Base-by-base conservation (phyloP, 441 rosid species). In the Adansonia madagascariensis region DNA sequence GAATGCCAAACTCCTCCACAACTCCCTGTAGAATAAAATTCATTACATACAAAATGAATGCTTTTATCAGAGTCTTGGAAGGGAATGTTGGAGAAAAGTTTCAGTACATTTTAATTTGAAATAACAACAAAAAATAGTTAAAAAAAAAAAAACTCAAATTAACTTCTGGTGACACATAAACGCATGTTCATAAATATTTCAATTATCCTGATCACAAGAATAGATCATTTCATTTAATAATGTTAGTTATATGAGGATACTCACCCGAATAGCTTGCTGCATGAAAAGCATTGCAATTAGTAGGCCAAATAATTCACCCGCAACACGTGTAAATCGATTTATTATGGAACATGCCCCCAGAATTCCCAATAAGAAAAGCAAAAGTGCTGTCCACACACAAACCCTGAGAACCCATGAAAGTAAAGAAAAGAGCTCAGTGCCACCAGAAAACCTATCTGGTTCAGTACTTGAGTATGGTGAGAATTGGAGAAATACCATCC, bases 281-380 rank as follows among this genome's bases (percentile, higher is more conserved):
- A 90, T 92, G 80, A 92, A 92, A 66, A 92, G 92, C 91, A 92
- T 92, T 76, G 94, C 94, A 80, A 92, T 90, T 60, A 92, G 91
- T 78, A 92, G 87, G 71, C 97, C 97, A 82, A 92, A 92, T 60
- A 92, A 80, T 90, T 92, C 97, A 79, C 97, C 94, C 63, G 97
- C 94, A 77, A 92, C 15, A 44, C 97, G 91, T 6, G 97, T 92
- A 83, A 92, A 92, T 82, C 97, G 84, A 78, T 90, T 92, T 84
- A 92, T 90, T 80, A 92, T 85, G 64, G 97, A 92, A 88, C 97
- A 92, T 50, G 94, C 94, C 35, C 94, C 97, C 73, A 90, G 84
- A 81, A 89, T 35, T 44, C 93, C 87, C 77, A 92, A 82, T 81
- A 82, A 83, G 88, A 92, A 90, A 61, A 92, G 97, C 87, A 92